phyloP scores from a whole-genome alignment of 148 eudicot species.

The Diospyros kaki region DNA sequence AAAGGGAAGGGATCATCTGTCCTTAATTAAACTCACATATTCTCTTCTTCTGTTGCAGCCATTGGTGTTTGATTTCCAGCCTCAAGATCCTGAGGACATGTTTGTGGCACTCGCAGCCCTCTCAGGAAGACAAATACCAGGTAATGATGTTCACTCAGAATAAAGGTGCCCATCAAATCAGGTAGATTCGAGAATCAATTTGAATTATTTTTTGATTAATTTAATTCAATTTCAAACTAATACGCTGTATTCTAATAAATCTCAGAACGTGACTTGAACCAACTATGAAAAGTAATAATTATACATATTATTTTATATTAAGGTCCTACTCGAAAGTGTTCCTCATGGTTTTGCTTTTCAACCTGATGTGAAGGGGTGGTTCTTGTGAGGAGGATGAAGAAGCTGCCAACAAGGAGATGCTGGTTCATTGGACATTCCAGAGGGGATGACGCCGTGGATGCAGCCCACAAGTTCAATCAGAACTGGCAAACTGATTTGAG shows the following conservation, averaged over 20 bases:
- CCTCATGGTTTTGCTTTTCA: too few species aligned
- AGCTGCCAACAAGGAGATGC: constrained; percentile 61
- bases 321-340: too few species aligned
- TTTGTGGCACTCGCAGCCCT: constrained; percentile 73
- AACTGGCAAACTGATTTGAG: constrained; percentile 67
- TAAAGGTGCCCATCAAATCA: too few species aligned
- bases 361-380: constrained; percentile 38
- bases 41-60: constrained; percentile 28
- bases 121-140: constrained; percentile 66
- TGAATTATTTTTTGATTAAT: background rate
- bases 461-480: constrained; percentile 48
- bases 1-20: too few species aligned
- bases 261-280: too few species aligned
- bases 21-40: too few species aligned
- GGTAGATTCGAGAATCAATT: too few species aligned
- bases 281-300: too few species aligned
- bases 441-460: constrained; percentile 39
- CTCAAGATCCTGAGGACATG: constrained; percentile 81
- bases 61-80: constrained; percentile 87
- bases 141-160: constrained; percentile 20
- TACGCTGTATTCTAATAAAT: background rate
- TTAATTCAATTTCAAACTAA: background rate
- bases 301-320: too few species aligned
- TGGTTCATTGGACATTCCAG: constrained; percentile 62
- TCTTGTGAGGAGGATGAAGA: constrained; percentile 46